Conservation (phyloP, 495 filamentous ascomycete species). For the Annulohypoxylon bovei region DNA sequence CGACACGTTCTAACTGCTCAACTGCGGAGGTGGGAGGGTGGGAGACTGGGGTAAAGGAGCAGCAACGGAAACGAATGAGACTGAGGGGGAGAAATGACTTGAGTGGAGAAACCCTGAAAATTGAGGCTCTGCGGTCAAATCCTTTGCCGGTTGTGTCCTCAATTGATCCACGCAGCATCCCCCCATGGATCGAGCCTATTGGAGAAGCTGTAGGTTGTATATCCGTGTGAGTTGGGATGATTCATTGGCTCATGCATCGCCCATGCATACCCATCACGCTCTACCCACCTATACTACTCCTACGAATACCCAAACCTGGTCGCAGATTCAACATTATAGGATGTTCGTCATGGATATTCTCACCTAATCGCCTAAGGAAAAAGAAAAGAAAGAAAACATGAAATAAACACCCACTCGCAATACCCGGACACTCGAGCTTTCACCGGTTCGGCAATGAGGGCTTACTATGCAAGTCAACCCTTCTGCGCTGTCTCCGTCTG, state of each 20-base stretch:
- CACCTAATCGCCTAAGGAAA: slow-evolving; percentile 8
- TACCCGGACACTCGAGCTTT: not conserved
- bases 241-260: slow-evolving; percentile 14
- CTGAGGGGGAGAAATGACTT: slow-evolving; percentile 6
- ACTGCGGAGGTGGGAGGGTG: not conserved
- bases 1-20: slow-evolving; percentile 9
- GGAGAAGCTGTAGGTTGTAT: slow-evolving; percentile 8
- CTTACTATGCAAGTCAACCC: slow-evolving; percentile 11
- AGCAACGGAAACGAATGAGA: not conserved
- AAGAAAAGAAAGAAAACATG: slow-evolving; percentile 11
- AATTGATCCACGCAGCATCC: not conserved
- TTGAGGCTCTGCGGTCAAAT: slow-evolving; percentile 35
- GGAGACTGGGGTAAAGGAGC: not conserved
- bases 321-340: slow-evolving; percentile 7
- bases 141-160: not conserved
- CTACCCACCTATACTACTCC: not conserved
- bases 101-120: slow-evolving; percentile 6
- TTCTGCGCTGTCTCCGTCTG: slow-evolving; percentile 25
- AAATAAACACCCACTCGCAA: slow-evolving; percentile 18
- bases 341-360: slow-evolving; percentile 24
- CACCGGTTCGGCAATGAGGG: slow-evolving; percentile 18
- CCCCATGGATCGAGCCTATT: slow-evolving; percentile 15
- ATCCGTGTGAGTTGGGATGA: not conserved
- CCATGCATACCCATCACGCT: slow-evolving; percentile 16
- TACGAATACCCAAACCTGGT: slow-evolving; percentile 5